Evolutionary conservation across 1,139 yeast genomes (phyloP), one percentile per base, ranked within the genome.

Genomic region (Tardiomyces depauwii): DNA sequence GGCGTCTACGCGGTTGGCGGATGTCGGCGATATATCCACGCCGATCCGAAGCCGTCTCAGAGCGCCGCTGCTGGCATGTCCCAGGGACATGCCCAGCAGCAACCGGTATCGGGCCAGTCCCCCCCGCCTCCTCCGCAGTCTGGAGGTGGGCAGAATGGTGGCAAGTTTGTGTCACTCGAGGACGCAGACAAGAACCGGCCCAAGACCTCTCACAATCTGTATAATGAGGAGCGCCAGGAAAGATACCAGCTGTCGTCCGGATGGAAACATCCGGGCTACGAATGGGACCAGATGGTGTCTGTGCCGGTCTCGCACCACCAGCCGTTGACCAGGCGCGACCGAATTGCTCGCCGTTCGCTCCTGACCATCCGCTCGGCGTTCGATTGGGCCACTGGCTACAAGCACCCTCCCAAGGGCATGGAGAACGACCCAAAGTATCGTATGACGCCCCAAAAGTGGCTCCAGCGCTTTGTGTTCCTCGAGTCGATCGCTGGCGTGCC

Each of bases 401-500:
- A 68, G 48, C 78, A 77, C 51, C 77, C 81, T 6, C 65, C 67
- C n/a, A 55, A 64, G 11, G 63, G 66, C 1, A 57, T 61, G 45
- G 68, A 70, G 45, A 63, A 64, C 49, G 67, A 70, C 46, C 78
- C 77, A 2, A 61, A 77, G 49, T 77, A 70, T 53, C 67, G 65
- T 42, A 78, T 82, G 84, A 78, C 82, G 2, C 77, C 75, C 39
- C 68, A 67, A 45, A 77, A 79, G 57, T 82, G 89, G 89, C 57
- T 82, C 46, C 76, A 80, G n/a, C 63, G 91, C 47, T 67, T 75
- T 49, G 76, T 82, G 39, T 81, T 82, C 57, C 71, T 82, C 52
- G 91, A 82, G 62, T 74, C 82, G 50, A 71, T 82, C 48, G 91
- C 91, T 9, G 89, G 87, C 13, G 85, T 82, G 16, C 91, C 91